Base-by-base conservation (phyloP, 495 filamentous ascomycete genomes). In the Tirmania nivea region DNA sequence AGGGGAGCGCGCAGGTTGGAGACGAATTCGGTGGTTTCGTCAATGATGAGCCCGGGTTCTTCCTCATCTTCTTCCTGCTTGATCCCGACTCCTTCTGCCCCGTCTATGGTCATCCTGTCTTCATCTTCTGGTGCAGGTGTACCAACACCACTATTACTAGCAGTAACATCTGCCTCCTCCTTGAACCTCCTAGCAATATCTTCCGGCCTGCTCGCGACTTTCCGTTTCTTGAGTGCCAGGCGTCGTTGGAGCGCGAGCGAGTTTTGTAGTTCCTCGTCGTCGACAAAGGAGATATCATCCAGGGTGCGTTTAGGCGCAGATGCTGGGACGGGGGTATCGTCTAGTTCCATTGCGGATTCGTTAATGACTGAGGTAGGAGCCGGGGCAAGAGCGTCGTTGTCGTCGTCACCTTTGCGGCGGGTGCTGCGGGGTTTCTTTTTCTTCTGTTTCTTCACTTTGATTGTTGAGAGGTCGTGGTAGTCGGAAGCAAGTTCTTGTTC, bases 21-120 rank as follows among this genome's bases (percentile, higher is more conserved):
- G 25, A 97, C 84, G 63, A 97, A 97, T 57, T 94, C 87, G 3
- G 86, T 83, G 12, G 89, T 94, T 63, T 96, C 89, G 58, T 95
- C 87, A 54, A 97, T 86, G 12, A 96, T 74, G 10, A 95, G 71
- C 34, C 88, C 88, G 14, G 74, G 76, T 25, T 77, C 79, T 56
- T 80, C 76, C 16, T 71, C 72, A 21, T 67, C 70, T 1, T 67
- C 71, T 10, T 71, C 69, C 6, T 57, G 62, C 11, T 69, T 67
- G 0, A 66, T 19, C 39, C 39, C 39, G 14, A 14, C 39, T 19
- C 39, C 39, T 56, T 80, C 76, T 19, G 71, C 71, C 25, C 67
- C 70, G 1, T 67, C 71, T 10, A 71, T 69, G 1, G 69, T 68
- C 6, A 57, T 63, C 11, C 69, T 67, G 0, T 66, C 39, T 19